Base-by-base conservation (phyloP, 2,329 filamentous ascomycete genomes). In the Alternaria arbusti region DNA sequence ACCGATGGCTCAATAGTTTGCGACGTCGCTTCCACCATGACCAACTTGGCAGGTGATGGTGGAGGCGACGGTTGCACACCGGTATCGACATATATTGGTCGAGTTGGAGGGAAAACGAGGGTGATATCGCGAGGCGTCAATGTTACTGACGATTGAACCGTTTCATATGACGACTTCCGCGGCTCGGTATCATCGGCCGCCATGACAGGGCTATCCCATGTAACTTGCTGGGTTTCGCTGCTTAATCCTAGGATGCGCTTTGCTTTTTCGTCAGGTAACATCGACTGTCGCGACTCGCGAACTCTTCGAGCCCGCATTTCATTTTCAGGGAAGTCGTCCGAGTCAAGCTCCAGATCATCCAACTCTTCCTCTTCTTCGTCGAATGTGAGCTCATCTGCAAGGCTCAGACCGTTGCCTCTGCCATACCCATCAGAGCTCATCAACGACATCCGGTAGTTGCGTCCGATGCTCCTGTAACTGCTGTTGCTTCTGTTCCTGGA, bases 331-430 rank as follows among this genome's bases (percentile, higher is more conserved):
- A 76, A 81, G 56, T 90, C 89, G 54, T 93, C 91, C 47, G 90
- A 86, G 66, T 94, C 90, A 36, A 91, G 90, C 66, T 91, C 82
- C 49, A 81, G 67, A 5, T 83, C 82, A 46, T 83, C 83, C 56
- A 83, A 70, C 23, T 82, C 78, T 66, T 84, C 83, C 30, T 94
- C 92, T 59, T 95, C 92, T 64, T 92, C 91, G 61, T 94, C 92
- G 65, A 97, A 91, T 65, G 92, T 90, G 58, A 99, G 86, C 81
- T 99, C 96, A 71, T 98, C 94, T 1, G 96, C 96, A 44, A 99
- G 85, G 66, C 91, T 97, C 63, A 93, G 81, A 2, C 91, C 91
- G 70, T 88, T 89, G 5, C 82, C 74, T 74, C 90, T 90, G 20
- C 83, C 81, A 10, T 83, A 79, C 5, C 85, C 86, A 61, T 85